Evolutionary conservation across 1,284 basidiomycete species (phyloP).

Genomic region (Leccinum subrobustum): DNA sequence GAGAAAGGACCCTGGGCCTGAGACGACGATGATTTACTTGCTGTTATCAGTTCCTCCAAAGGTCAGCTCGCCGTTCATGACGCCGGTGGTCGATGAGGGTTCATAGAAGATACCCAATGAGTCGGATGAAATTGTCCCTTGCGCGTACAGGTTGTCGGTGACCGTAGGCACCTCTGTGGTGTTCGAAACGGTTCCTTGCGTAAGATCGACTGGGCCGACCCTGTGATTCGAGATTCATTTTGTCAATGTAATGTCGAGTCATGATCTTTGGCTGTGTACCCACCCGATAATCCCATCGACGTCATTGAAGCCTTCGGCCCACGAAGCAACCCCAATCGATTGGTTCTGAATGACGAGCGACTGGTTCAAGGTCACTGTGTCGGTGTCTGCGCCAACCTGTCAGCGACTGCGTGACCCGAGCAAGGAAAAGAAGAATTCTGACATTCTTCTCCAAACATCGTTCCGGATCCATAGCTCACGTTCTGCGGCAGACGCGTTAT

Average conservation of each 20-base stretch:
- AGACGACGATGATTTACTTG: slow-evolving; percentile 48
- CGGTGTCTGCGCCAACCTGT: slow-evolving; percentile 31
- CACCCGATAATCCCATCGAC: slow-evolving; percentile 45
- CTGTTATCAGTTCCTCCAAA: slow-evolving; percentile 72
- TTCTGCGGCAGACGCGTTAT: slow-evolving; percentile 28
- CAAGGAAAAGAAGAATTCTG: slow-evolving; percentile 3
- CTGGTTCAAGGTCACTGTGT: slow-evolving; percentile 34
- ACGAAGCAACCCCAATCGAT: slow-evolving; percentile 42
- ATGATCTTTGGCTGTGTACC: background rate
- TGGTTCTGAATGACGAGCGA: slow-evolving; percentile 38
- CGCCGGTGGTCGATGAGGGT: slow-evolving; percentile 29
- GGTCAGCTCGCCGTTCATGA: slow-evolving; percentile 64
- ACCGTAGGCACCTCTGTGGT: slow-evolving; percentile 35
- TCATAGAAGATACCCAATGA: slow-evolving; percentile 38
- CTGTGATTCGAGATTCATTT: slow-evolving; percentile 13
- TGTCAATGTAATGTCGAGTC: background rate
- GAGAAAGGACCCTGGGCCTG: background rate
- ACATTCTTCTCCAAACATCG: slow-evolving; percentile 42
- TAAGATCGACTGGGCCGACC: slow-evolving; percentile 41
- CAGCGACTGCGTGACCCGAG: background rate
- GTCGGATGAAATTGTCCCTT: slow-evolving; percentile 31
- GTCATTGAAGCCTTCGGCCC: slow-evolving; percentile 35
- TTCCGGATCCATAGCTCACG: slow-evolving; percentile 47
- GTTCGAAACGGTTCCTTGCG: slow-evolving; percentile 28
- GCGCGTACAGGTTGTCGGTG: slow-evolving; percentile 35